Base-by-base conservation (phyloP, 805 yeast species). In the Isabelozyma pseudorhagii region DNA sequence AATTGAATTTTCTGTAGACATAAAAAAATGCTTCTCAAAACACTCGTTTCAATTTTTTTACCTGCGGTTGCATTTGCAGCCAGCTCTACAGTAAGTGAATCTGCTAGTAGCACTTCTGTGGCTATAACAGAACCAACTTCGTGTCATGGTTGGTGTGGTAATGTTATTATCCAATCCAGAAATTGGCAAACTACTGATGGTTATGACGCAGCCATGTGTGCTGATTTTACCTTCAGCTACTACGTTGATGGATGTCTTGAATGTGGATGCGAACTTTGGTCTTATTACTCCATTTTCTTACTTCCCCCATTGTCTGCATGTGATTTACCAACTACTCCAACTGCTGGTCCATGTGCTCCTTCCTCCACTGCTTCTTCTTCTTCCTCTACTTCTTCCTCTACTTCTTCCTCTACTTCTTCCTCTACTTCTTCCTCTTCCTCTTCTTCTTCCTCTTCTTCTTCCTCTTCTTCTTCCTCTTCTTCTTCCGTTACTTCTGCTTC, bases 201-300 rank as follows among this genome's bases (percentile, higher is more conserved):
- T 66, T 54, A 27, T 51, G 18, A 38, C 13, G 6, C 18, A 4
- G 40, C 17, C 9, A 38, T 71, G 41, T 71, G 76, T 67, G 43
- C 55, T 10, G 42, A 49, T 0, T 47, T 67, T 29, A 28, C 13
- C 6, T 71, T 70, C 60, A 14, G 59, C 45, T 38, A 48, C 10
- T 55, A 60, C 44, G 67, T 69, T 51, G 54, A 56, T 14, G 52
- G 54, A 6, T 71, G 76, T 60, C 60, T 71, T 54, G 69, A 59
- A 44, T 71, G 75, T 66, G 75, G 74, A 42, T 69, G 75, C 72
- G 67, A 71, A 46, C 52, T 70, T 52, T 70, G 74, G 74, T 50
- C 49, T 43, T 66, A 69, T 56, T 70, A 70, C 56, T 69, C 71
- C 40, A 46, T 50, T 1, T 69, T 56, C 56, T 61, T 69, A 47